phyloP scores from a whole-genome alignment of 176 grass and related monocot species.

The Aegilops longissima region DNA sequence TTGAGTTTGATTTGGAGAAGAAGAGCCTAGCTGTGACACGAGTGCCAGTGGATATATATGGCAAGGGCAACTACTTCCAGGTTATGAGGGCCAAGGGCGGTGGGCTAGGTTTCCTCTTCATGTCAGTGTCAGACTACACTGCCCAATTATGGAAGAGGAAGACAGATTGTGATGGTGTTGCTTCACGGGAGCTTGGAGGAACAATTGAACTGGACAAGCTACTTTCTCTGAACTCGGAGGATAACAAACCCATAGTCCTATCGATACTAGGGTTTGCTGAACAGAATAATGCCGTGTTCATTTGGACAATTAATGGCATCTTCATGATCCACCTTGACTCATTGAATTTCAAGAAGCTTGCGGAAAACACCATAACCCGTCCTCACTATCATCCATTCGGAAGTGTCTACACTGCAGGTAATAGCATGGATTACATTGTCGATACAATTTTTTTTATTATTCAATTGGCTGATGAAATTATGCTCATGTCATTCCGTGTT shows the following conservation, averaged over 20 bases:
- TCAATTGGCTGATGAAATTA: neutral
- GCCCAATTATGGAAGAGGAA: neutral
- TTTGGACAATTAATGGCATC: neutral
- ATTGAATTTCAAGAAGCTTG: neutral
- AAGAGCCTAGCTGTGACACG: neutral
- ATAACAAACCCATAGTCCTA: neutral
- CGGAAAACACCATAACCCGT: too few relatives aligned
- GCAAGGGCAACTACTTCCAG: fast-evolving
- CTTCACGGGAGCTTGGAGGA: neutral
- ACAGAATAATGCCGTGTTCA: neutral
- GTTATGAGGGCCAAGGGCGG: neutral
- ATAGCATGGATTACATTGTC: neutral
- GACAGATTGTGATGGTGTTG: neutral
- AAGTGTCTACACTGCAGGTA: neutral
- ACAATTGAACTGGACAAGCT: neutral
- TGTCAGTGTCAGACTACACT: neutral
- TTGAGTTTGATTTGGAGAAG: neutral
- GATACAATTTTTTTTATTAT: neutral
- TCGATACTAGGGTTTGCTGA: neutral
- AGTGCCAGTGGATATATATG: neutral
- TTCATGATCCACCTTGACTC: neutral
- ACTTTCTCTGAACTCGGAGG: neutral
- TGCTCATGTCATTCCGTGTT: too few relatives aligned
- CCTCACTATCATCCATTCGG: neutral
- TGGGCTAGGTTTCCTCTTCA: neutral